Percentiles rank a stretch among this genome's conserved stretches.
Evolutionary conservation across 805 yeast genomes (phyloP).

Genomic region (Candida morakotiae): DNA sequence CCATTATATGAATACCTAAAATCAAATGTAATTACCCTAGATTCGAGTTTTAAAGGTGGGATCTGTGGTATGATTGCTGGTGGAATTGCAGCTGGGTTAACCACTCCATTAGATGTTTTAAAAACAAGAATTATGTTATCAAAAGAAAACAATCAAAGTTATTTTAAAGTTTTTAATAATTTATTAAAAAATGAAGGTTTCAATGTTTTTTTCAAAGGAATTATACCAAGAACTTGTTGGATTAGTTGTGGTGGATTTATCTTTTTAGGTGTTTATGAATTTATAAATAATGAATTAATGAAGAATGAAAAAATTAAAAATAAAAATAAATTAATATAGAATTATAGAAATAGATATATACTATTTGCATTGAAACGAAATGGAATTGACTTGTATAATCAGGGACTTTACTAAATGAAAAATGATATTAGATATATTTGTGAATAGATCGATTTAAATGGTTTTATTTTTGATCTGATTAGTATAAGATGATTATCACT

Average conservation of each 20-base stretch:
- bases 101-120: constrained; percentile 77
- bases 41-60: constrained; percentile 64
- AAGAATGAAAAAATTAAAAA: neutral
- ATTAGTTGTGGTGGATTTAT: constrained; percentile 98
- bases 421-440: too few relatives aligned
- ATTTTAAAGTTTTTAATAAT: constrained; percentile 43
- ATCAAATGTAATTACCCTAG: constrained; percentile 29
- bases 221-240: constrained; percentile 97
- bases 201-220: constrained; percentile 70
- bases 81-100: constrained; percentile 74
- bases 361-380: neutral
- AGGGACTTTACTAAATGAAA: too few relatives aligned
- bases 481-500: too few relatives aligned
- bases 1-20: constrained; percentile 89
- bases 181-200: constrained; percentile 73
- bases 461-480: too few relatives aligned
- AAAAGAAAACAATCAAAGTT: constrained; percentile 40
- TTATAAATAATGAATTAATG: constrained; percentile 28
- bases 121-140: constrained; percentile 84
- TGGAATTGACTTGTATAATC: neutral
- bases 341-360: neutral
- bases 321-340: neutral
- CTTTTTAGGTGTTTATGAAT: constrained; percentile 90
- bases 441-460: too few relatives aligned
- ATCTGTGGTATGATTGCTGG: constrained; percentile 81